Evolutionary conservation across 495 filamentous ascomycete genomes (phyloP).

Genomic region (Hypoxylon lenormandii): DNA sequence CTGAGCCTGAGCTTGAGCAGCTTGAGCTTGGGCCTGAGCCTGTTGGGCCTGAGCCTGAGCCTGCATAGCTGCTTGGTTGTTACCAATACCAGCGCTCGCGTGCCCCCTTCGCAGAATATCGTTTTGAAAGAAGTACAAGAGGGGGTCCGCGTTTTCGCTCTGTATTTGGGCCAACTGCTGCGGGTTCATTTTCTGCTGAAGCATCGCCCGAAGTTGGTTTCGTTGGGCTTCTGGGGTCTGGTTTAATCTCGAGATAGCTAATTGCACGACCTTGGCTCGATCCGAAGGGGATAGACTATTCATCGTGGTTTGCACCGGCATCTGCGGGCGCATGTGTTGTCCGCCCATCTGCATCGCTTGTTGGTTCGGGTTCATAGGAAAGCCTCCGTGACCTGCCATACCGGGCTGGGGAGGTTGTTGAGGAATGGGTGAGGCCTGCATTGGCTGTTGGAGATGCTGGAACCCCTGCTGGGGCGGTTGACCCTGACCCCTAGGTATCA

Average conservation of each 20-base stretch:
- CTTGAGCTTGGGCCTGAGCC: slow-evolving; percentile 23
- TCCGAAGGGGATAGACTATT: slow-evolving; percentile 49
- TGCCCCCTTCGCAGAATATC: slow-evolving; percentile 52
- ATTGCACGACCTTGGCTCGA: slow-evolving; percentile 42
- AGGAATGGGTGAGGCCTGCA: slow-evolving; percentile 60
- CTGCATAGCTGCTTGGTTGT: slow-evolving; percentile 48
- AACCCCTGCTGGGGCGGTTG: slow-evolving; percentile 59
- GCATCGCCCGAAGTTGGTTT: slow-evolving; percentile 45
- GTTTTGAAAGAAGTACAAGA: slow-evolving; percentile 57
- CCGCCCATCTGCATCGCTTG: slow-evolving; percentile 56
- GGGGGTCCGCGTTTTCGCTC: slow-evolving; percentile 54
- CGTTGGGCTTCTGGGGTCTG: slow-evolving; percentile 51
- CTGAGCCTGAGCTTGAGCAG: slow-evolving; percentile 43
- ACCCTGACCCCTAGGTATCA: slow-evolving; percentile 56
- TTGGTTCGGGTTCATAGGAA: slow-evolving; percentile 54
- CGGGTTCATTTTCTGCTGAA: slow-evolving; percentile 50
- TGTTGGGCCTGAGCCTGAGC: slow-evolving; percentile 41
- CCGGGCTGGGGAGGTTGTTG: slow-evolving; percentile 55
- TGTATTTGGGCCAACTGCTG: slow-evolving; percentile 53
- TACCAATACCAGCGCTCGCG: slow-evolving; percentile 25
- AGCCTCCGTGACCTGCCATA: slow-evolving; percentile 49
- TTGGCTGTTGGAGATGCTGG: slow-evolving; percentile 62
- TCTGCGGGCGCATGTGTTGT: slow-evolving; percentile 42
- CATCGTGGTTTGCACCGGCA: slow-evolving; percentile 38
- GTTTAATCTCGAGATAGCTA: slow-evolving; percentile 46